phyloP scores from a whole-genome alignment of 2,329 filamentous ascomycete genomes.

The Hirsutella minnesotensis region DNA sequence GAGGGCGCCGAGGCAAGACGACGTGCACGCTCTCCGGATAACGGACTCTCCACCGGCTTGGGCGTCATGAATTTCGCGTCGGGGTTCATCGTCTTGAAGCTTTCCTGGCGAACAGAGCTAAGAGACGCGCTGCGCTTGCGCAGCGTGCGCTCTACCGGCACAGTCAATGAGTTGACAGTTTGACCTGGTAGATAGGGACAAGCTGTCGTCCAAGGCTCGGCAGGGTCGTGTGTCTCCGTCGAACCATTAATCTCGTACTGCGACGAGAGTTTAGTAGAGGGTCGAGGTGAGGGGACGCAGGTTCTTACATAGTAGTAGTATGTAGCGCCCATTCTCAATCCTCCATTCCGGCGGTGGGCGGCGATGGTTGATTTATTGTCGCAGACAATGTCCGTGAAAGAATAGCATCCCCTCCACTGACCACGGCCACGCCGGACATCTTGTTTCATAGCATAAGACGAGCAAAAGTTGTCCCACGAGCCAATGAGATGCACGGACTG shows the following conservation, averaged over 20 bases:
- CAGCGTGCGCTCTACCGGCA: slow-evolving; percentile 57
- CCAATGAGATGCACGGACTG: slow-evolving; percentile 70
- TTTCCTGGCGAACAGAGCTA: slow-evolving; percentile 43
- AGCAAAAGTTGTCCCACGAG: slow-evolving; percentile 90
- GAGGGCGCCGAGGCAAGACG: slow-evolving; percentile 19
- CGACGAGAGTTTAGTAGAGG: background rate
- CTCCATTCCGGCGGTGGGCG: slow-evolving; percentile 51
- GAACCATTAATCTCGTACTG: slow-evolving; percentile 77
- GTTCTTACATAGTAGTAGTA: slow-evolving; percentile 88
- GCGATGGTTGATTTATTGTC: slow-evolving; percentile 48
- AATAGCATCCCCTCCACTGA: slow-evolving; percentile 80
- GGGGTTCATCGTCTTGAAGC: slow-evolving; percentile 67
- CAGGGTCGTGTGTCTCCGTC: slow-evolving; percentile 62
- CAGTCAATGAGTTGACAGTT: slow-evolving; percentile 69
- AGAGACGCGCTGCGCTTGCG: slow-evolving; percentile 54
- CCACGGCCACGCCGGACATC: slow-evolving; percentile 63
- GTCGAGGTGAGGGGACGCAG: background rate
- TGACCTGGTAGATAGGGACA: slow-evolving; percentile 87
- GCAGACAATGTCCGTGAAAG: slow-evolving; percentile 74
- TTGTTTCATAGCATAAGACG: slow-evolving; percentile 67
- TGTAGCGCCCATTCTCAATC: slow-evolving; percentile 80
- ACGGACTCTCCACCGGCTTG: slow-evolving; percentile 36
- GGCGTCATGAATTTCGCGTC: slow-evolving; percentile 64
- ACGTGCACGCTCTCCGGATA: slow-evolving; percentile 9
- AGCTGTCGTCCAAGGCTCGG: slow-evolving; percentile 59